Evolutionary conservation across 768 basidiomycete genomes (phyloP), one percentile per base, ranked within the genome.

Genomic region (Kondoa malvinella): DNA sequence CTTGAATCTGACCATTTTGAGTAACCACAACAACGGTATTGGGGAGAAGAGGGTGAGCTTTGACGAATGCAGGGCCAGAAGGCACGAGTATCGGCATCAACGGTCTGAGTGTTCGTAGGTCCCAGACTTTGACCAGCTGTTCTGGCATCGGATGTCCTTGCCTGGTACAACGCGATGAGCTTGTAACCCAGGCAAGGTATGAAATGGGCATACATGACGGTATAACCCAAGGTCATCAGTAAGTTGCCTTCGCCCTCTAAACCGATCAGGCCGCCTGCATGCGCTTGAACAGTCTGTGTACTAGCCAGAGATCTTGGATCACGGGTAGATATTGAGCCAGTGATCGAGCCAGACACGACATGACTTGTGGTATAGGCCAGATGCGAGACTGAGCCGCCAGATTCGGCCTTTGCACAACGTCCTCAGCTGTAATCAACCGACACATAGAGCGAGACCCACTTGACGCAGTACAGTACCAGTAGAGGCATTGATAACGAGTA

Each of bases 111-210:
- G 82, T 88, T 32, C 94, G 86, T 32, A 89, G 73, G 76, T 99
- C 94, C 73, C 87, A 95, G 15, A 96, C 81, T 78, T 94, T 95
- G 71, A 99, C 89, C 34, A 92, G 80, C 1, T 91, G 89, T 76
- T 96, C 94, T 0, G 89, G 87, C 66, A 87, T 83, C 2, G 92
- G 90, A 60, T 87, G 85, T 4, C 87, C 85, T 77, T 88, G 89
- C 76, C 92, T 95, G n/a, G 73, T 2, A 67, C 56, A 40, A 32
- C 1, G 63, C 33, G 26, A 34, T 26, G 16, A 32, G 25, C 25
- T 27, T n/a, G 40, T n/a, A 26, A 60, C 56, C 33, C 64, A 26
- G 66, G 33, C 31, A 32, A 34, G 17, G 30, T 34, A 64, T 66
- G 57, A 4, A 1, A 17, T 15, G 29, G 33, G n/a, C 75, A 74